Evolutionary conservation across 1,284 basidiomycete genomes (phyloP).

Genomic region (Boletus chippewaensis): DNA sequence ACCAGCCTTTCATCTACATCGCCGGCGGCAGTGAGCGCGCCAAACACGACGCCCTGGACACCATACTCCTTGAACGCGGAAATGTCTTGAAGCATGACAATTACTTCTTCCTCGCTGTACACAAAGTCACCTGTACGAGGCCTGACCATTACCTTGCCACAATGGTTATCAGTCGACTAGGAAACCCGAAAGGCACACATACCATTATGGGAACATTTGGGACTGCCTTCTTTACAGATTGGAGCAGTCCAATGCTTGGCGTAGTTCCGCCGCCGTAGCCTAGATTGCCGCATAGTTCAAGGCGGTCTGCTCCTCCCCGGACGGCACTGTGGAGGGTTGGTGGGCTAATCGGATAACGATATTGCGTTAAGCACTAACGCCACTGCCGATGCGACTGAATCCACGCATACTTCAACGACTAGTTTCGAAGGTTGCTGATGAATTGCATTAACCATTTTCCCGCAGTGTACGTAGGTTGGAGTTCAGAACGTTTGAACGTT

Average conservation of each 20-base stretch:
- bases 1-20: slow-evolving; percentile 52
- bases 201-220: slow-evolving; percentile 64
- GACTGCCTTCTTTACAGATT: slow-evolving; percentile 43
- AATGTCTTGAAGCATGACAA: slow-evolving; percentile 71
- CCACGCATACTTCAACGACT: slow-evolving; percentile 69
- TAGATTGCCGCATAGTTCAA: slow-evolving; percentile 74
- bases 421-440: slow-evolving; percentile 17
- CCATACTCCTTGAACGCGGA: slow-evolving; percentile 48
- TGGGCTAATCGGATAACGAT: slow-evolving; percentile 9
- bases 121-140: slow-evolving; percentile 73
- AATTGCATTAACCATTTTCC: slow-evolving; percentile 10
- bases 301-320: slow-evolving; percentile 60
- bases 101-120: slow-evolving; percentile 57
- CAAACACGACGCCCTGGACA: slow-evolving; percentile 65
- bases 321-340: slow-evolving; percentile 46
- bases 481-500: not conserved
- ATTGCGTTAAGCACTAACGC: slow-evolving; percentile 41
- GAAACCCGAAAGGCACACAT: slow-evolving; percentile 28
- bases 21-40: slow-evolving; percentile 54
- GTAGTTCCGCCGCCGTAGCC: slow-evolving; percentile 72
- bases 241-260: slow-evolving; percentile 66
- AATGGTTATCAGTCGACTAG: not conserved
- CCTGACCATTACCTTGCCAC: slow-evolving; percentile 66
- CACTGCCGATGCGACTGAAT: slow-evolving; percentile 68
- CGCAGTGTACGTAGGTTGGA: not conserved